Conservation (phyloP, 2,329 filamentous ascomycete genomes). For the Bisporella sp. region DNA sequence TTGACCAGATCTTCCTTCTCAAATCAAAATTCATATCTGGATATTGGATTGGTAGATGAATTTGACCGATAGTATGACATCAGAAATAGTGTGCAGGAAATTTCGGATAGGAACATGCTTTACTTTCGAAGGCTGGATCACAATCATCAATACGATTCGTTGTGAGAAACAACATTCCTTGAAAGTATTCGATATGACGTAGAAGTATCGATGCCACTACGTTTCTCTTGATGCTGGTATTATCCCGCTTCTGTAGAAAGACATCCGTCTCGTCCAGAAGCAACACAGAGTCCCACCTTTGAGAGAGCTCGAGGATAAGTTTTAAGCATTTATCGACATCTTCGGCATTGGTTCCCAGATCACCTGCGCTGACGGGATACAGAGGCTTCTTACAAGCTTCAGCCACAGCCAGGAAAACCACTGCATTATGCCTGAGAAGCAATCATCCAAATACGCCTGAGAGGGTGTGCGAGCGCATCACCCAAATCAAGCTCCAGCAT, state of each 20-base stretch:
- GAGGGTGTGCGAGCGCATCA: too few species aligned
- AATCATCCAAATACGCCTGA: too few species aligned
- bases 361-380: background rate
- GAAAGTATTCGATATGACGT: background rate
- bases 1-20: too few species aligned
- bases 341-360: background rate
- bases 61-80: too few species aligned
- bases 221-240: background rate
- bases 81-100: too few species aligned
- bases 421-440: background rate
- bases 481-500: too few species aligned
- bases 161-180: background rate
- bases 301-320: background rate
- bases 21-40: too few species aligned
- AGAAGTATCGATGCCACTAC: background rate
- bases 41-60: too few species aligned
- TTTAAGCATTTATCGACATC: background rate
- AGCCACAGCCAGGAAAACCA: constrained; percentile 4
- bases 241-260: background rate
- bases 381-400: background rate
- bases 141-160: background rate
- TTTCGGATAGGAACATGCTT: background rate
- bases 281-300: background rate
- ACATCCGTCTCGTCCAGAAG: background rate
- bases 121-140: background rate